Evolutionary conservation across 2,329 filamentous ascomycete genomes (phyloP), one percentile per base, ranked within the genome.

Genomic region (Dactylellina drechsleri): DNA sequence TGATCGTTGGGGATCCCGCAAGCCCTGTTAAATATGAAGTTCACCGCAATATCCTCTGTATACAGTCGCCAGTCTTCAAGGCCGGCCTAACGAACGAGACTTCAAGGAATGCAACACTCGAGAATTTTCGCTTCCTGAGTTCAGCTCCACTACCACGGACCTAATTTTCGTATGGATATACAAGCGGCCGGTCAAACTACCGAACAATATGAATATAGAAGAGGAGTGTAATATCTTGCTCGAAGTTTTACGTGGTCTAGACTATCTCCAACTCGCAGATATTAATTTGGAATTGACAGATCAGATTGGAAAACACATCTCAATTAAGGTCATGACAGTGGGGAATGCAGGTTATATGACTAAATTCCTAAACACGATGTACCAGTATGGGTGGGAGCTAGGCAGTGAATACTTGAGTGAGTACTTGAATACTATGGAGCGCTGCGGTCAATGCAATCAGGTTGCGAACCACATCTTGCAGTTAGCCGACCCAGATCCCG

Each of bases 31-130:
- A 18, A 60, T 43, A 60, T 23, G 23, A 60, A 26, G 40, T 10
- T 4, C 57, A 60, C 18, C 57, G 57, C n/a, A 36, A 60, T 12
- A 47, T 60, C 6, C 40, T 60, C 15, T 60, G 40, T 16, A 28
- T 60, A 4, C 57, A 60, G 18, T 60, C 57, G 18, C 57, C 57
- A 7, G 40, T 60, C 36, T 60, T 60, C 57, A 60, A 60, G n/a
- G 57, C 40, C 2, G 57, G 23, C 7, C 43, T 60, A 13, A 18
- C 53, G 10, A 49, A 26, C 20, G 57, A 49, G 4, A 60, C 2
- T 60, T 60, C 41, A 60, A 60, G 28, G 57, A 60, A 47, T 28
- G 36, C 8, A 16, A 10, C 8, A 47, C 12, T n/a, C 45, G 43
- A 31, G 57, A 60, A 28, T 49, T 60, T 16, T 23, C 16, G 2